Conservation (phyloP, 2,329 filamentous ascomycete genomes). For the Colletotrichum sidae region DNA sequence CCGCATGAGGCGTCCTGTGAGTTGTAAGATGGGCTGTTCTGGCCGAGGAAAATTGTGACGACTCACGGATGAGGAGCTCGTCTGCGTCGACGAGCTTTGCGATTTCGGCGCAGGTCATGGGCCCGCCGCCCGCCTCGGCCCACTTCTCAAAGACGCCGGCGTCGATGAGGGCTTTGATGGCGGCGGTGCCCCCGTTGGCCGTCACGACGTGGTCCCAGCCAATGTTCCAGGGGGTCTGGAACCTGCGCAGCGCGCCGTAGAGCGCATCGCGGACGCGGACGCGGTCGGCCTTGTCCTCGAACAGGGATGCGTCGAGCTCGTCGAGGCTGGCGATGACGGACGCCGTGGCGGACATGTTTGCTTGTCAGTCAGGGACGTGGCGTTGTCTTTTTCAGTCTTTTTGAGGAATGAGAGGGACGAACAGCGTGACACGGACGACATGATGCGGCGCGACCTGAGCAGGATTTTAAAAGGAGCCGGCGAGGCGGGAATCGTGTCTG, state of each 20-base stretch:
- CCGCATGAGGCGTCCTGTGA: slow-evolving; percentile 48
- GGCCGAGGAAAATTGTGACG: background rate
- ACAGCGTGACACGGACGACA: background rate
- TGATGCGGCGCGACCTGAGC: background rate
- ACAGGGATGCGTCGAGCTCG: slow-evolving; percentile 42
- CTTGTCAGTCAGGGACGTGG: background rate
- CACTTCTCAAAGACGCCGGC: slow-evolving; percentile 51
- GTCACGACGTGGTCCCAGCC: slow-evolving; percentile 53
- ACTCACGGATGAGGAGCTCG: slow-evolving; percentile 46
- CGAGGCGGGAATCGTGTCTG: background rate
- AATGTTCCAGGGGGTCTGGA: slow-evolving; percentile 53
- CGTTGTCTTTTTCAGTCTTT: background rate
- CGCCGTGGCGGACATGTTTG: slow-evolving; percentile 42
- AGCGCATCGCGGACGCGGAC: slow-evolving; percentile 47
- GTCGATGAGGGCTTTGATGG: slow-evolving; percentile 52
- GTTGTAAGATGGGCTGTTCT: too few species aligned
- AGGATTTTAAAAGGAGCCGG: background rate
- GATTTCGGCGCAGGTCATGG: slow-evolving; percentile 46
- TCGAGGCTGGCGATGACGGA: slow-evolving; percentile 42
- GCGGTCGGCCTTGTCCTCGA: slow-evolving; percentile 49
- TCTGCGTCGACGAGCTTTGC: slow-evolving; percentile 49
- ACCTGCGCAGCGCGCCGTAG: slow-evolving; percentile 43
- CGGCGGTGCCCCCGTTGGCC: slow-evolving; percentile 46
- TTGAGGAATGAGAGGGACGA: background rate
- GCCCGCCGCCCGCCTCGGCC: slow-evolving; percentile 44